phyloP scores from a whole-genome alignment of 1,284 basidiomycete species.

The Ganoderma sp. region DNA sequence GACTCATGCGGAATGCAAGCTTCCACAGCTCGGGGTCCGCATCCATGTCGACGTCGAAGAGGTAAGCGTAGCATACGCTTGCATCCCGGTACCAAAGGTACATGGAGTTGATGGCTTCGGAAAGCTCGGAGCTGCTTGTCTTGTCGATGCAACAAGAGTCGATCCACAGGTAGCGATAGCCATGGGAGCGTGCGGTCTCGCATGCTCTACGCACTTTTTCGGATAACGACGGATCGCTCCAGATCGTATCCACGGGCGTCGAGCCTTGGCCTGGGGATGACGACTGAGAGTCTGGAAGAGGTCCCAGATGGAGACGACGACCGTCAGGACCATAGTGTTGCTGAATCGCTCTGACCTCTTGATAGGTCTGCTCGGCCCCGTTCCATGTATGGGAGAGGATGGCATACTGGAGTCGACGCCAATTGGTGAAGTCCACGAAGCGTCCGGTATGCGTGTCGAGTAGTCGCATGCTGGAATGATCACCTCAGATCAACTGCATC shows the following conservation, averaged over 20 bases:
- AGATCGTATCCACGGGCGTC: neutral
- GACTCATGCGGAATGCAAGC: neutral
- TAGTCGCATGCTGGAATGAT: neutral
- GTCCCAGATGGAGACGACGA: neutral
- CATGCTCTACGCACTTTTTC: constrained; percentile 1
- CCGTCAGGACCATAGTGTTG: neutral
- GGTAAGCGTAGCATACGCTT: constrained; percentile 7
- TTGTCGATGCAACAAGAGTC: constrained; percentile 10
- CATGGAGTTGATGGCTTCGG: constrained; percentile 8
- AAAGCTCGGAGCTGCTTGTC: constrained; percentile 11
- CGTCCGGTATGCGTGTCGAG: neutral
- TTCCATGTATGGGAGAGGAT: constrained; percentile 7
- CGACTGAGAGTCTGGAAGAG: neutral
- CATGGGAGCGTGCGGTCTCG: neutral
- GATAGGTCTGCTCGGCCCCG: neutral
- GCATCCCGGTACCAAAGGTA: constrained; percentile 4
- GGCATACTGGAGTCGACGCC: neutral
- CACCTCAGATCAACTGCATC: neutral
- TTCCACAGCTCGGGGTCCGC: neutral
- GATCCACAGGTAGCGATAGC: constrained; percentile 5
- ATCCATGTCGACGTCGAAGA: neutral
- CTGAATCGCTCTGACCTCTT: constrained; percentile 1
- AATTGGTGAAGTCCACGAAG: neutral
- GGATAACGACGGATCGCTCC: neutral
- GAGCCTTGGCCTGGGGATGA: neutral